Conservation (phyloP, 2,329 filamentous ascomycete species). For the Tolypocladium cylindrosporum region DNA sequence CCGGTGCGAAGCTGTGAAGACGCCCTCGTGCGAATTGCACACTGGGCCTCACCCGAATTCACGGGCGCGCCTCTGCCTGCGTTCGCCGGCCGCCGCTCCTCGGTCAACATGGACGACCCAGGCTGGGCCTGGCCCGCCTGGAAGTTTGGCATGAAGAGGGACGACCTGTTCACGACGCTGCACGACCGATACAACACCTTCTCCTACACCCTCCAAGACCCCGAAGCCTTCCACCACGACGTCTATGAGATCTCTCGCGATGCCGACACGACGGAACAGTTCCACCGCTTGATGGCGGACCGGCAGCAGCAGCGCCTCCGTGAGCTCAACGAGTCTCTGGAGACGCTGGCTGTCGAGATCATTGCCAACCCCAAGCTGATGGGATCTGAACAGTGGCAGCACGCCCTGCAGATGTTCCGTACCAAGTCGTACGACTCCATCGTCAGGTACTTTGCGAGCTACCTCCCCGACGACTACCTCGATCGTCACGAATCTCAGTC, state of each 20-base stretch:
- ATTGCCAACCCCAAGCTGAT: slow-evolving; percentile 49
- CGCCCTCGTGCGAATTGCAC: slow-evolving; percentile 5
- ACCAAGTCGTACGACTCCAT: slow-evolving; percentile 50
- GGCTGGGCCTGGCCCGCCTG: slow-evolving; percentile 46
- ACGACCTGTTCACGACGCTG: slow-evolving; percentile 46
- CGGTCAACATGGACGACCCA: slow-evolving; percentile 42
- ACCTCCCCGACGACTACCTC: slow-evolving; percentile 41
- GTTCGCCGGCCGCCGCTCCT: neutral
- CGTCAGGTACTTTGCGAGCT: slow-evolving; percentile 49
- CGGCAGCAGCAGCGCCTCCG: slow-evolving; percentile 43
- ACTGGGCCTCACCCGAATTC: neutral
- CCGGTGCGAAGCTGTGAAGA: slow-evolving; percentile 4
- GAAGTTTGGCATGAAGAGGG: slow-evolving; percentile 53
- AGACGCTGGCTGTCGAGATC: slow-evolving; percentile 50
- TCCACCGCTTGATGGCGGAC: slow-evolving; percentile 41
- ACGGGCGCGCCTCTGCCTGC: slow-evolving; percentile 1
- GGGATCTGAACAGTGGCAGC: slow-evolving; percentile 48
- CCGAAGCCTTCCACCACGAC: slow-evolving; percentile 51
- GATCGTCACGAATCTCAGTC: slow-evolving; percentile 26
- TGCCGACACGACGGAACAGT: slow-evolving; percentile 40
- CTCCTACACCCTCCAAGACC: slow-evolving; percentile 44
- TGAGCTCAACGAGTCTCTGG: slow-evolving; percentile 45
- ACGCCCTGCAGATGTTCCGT: slow-evolving; percentile 48
- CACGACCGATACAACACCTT: slow-evolving; percentile 53
- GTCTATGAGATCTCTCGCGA: slow-evolving; percentile 47